Evolutionary conservation across 768 basidiomycete genomes (phyloP).

Genomic region (Trametes sanguinea): DNA sequence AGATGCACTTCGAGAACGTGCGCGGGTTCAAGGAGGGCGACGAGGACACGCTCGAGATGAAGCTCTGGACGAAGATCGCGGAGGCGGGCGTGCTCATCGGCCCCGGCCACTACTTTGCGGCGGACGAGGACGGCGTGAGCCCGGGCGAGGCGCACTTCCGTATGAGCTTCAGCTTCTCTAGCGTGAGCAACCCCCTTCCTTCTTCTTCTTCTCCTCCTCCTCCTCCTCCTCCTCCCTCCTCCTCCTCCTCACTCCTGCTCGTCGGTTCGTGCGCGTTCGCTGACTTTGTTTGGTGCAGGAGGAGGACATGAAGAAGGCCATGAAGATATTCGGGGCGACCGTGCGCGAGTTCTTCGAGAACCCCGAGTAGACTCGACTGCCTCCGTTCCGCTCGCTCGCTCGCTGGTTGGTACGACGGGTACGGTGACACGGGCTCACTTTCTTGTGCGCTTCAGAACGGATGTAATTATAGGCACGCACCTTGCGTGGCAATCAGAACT

Average conservation of each 20-base stretch:
- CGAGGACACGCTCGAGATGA: conserved; percentile 50
- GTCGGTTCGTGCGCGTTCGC: not conserved
- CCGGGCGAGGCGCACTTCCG: conserved; percentile 51
- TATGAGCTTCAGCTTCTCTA: conserved; percentile 55
- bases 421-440: too few species aligned
- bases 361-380: conserved; percentile 9
- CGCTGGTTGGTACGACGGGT: too few species aligned
- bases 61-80: conserved; percentile 62
- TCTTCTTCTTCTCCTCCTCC: not conserved
- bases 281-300: conserved; percentile 19
- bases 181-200: conserved; percentile 38
- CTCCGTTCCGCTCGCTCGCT: not conserved
- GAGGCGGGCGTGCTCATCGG: conserved; percentile 63
- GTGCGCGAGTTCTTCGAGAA: conserved; percentile 44
- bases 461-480: not conserved
- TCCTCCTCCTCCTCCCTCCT: not conserved
- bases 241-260: not conserved
- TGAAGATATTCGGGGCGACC: conserved; percentile 47
- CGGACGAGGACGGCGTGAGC: conserved; percentile 30
- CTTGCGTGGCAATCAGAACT: too few species aligned
- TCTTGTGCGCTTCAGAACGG: not conserved
- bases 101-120: conserved; percentile 58
- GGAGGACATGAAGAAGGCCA: conserved; percentile 46
- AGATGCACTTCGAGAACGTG: conserved; percentile 63
- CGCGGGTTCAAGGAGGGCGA: conserved; percentile 40